phyloP scores from a whole-genome alignment of 2,329 filamentous ascomycete genomes.

The Alternaria sp. region DNA sequence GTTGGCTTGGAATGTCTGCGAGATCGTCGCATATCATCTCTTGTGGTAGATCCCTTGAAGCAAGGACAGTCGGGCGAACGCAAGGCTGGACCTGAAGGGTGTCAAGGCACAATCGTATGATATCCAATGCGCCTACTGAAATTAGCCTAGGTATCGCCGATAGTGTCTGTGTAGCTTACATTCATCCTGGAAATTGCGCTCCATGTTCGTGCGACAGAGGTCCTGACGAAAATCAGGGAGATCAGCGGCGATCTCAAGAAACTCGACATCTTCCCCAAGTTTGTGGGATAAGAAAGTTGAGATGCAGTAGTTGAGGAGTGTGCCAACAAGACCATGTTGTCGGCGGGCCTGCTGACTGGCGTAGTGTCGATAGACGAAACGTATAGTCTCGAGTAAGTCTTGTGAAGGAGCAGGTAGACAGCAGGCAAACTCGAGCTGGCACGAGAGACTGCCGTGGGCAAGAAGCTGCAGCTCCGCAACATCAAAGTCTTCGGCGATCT shows the following conservation, averaged over 20 bases:
- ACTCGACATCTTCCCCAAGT: conserved; percentile 48
- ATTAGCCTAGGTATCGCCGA: conserved; percentile 9
- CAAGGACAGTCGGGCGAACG: conserved; percentile 13
- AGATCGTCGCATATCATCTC: conserved; percentile 18
- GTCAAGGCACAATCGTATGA: conserved; percentile 25
- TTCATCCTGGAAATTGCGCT: conserved; percentile 53
- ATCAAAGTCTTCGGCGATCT: conserved; percentile 54
- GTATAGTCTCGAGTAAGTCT: conserved; percentile 53
- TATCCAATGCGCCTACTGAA: conserved; percentile 24
- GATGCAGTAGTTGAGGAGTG: conserved; percentile 56
- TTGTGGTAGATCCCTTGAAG: conserved; percentile 21
- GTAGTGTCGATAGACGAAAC: conserved; percentile 47
- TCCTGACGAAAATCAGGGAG: conserved; percentile 53
- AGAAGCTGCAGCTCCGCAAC: conserved; percentile 51
- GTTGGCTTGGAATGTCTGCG: background rate
- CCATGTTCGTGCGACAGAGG: conserved; percentile 51
- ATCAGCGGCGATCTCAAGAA: conserved; percentile 50
- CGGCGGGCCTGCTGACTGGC: conserved; percentile 31
- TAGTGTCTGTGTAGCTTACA: conserved; percentile 40
- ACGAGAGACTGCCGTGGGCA: conserved; percentile 53
- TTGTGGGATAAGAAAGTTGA: conserved; percentile 50
- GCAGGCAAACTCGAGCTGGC: conserved; percentile 52
- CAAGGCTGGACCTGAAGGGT: conserved; percentile 14
- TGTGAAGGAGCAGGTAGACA: conserved; percentile 50
- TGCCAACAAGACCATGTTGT: conserved; percentile 47